Percentiles rank a stretch among this genome's conserved stretches.
phyloP scores from a whole-genome alignment of 164 flowering plant genomes.

The Berberis vulgaris region DNA sequence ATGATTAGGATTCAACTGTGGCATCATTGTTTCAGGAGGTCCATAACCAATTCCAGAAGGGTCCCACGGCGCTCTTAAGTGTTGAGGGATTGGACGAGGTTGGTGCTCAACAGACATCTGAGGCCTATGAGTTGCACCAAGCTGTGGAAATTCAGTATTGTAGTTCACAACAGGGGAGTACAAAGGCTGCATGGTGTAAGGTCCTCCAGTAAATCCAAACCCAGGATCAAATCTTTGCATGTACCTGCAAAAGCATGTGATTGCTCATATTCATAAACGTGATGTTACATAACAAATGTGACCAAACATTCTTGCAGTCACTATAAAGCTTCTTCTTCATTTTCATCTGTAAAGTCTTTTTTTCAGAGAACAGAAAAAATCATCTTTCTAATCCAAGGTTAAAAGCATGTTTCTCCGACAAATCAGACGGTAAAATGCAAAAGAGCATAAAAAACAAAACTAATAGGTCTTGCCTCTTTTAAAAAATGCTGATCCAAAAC shows the following conservation, averaged over 20 bases:
- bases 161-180: constrained; percentile 82
- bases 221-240: constrained; percentile 97
- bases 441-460: too few species aligned
- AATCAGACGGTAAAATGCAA: too few species aligned
- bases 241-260: constrained; percentile 41
- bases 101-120: constrained; percentile 68
- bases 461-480: too few species aligned
- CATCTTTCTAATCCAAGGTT: too few species aligned
- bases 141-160: constrained; percentile 97
- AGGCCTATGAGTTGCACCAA: constrained; percentile 72
- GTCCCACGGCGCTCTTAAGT: constrained; percentile 61
- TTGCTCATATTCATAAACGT: neutral
- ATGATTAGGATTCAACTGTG: constrained; percentile 61
- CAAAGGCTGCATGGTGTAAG: constrained; percentile 82
- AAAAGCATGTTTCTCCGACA: too few species aligned
- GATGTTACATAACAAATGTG: too few species aligned
- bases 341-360: too few species aligned
- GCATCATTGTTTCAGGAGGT: constrained; percentile 67
- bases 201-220: constrained; percentile 82
- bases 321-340: too few species aligned
- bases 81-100: constrained; percentile 63
- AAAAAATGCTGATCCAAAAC: too few species aligned
- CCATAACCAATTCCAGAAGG: constrained; percentile 61
- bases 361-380: too few species aligned
- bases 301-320: too few species aligned